Evolutionary conservation across 2,329 filamentous ascomycete species (phyloP).

Genomic region (Bimuria novae-zelandiae): DNA sequence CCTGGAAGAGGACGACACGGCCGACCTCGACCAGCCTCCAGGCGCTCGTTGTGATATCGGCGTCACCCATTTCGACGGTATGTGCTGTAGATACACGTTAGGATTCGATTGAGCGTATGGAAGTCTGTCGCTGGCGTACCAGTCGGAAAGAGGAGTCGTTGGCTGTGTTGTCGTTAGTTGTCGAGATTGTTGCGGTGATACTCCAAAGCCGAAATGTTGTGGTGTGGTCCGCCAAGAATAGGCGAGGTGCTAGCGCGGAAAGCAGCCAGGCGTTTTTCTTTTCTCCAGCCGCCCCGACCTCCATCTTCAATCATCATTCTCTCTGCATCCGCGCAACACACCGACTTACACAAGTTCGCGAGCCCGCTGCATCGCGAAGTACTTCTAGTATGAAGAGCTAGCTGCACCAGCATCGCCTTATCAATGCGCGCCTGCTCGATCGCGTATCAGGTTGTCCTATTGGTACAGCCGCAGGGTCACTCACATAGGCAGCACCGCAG

Average conservation of each 20-base stretch:
- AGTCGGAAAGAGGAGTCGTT: conserved; percentile 45
- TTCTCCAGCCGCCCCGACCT: not conserved
- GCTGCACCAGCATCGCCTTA: too few species aligned
- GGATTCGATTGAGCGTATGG: conserved; percentile 23
- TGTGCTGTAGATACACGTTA: conserved; percentile 39
- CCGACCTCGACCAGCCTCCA: conserved; percentile 98
- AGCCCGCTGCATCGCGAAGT: not conserved
- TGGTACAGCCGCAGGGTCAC: not conserved
- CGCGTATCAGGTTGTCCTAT: too few species aligned
- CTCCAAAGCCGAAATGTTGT: conserved; percentile 11
- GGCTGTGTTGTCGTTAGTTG: conserved; percentile 36
- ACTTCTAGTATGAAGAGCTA: too few species aligned
- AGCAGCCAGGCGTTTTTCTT: not conserved
- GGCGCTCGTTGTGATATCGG: conserved; percentile 53
- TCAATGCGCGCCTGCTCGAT: too few species aligned
- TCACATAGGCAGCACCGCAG: not conserved
- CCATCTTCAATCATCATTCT: not conserved
- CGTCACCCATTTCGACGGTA: conserved; percentile 54
- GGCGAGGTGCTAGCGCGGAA: not conserved
- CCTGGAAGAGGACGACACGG: conserved; percentile 91
- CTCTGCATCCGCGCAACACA: too few species aligned
- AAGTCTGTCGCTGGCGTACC: conserved; percentile 41
- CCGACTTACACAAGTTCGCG: too few species aligned
- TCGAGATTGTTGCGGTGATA: conserved; percentile 20
- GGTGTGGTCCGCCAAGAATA: not conserved